Evolutionary conservation across 805 yeast species (phyloP).

Genomic region (Wickerhamomyces ciferrii): DNA sequence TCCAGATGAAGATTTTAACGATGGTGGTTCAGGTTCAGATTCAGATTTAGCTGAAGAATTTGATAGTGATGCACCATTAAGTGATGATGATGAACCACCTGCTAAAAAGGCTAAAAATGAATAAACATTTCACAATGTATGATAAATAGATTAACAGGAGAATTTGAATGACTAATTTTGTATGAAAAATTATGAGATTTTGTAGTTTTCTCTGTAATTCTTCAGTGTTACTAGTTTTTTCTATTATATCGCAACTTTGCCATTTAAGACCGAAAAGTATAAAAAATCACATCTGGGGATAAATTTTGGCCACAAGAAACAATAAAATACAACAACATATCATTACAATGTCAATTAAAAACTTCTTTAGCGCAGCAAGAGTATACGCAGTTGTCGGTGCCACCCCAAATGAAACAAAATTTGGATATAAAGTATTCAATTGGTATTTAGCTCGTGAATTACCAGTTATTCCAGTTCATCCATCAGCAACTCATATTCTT

Average conservation of each 20-base stretch:
- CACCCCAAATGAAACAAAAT: conserved; percentile 54
- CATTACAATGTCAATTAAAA: conserved; percentile 22
- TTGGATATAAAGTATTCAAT: conserved; percentile 60
- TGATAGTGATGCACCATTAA: conserved; percentile 51
- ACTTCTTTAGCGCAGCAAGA: conserved; percentile 48
- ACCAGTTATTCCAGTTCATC: conserved; percentile 65
- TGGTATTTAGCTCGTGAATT: conserved; percentile 61
- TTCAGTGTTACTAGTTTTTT: too few relatives aligned
- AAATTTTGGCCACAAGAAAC: too few relatives aligned
- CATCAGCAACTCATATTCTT: conserved; percentile 42
- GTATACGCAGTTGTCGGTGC: conserved; percentile 71
- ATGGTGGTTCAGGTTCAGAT: conserved; percentile 36
- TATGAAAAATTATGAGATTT: too few relatives aligned
- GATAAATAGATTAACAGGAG: background rate
- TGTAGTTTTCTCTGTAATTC: background rate
- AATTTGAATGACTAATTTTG: background rate
- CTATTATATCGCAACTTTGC: background rate
- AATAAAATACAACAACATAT: background rate
- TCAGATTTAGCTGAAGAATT: conserved; percentile 82
- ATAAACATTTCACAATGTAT: background rate
- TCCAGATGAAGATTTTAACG: conserved; percentile 77
- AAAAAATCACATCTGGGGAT: background rate
- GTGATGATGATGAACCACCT: conserved; percentile 29
- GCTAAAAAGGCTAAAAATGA: conserved; percentile 28
- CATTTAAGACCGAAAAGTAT: background rate